Percentiles rank a stretch among this genome's conserved stretches.
Conservation (phyloP, 805 yeast genomes). For the Spathaspora hagerdaliae region DNA sequence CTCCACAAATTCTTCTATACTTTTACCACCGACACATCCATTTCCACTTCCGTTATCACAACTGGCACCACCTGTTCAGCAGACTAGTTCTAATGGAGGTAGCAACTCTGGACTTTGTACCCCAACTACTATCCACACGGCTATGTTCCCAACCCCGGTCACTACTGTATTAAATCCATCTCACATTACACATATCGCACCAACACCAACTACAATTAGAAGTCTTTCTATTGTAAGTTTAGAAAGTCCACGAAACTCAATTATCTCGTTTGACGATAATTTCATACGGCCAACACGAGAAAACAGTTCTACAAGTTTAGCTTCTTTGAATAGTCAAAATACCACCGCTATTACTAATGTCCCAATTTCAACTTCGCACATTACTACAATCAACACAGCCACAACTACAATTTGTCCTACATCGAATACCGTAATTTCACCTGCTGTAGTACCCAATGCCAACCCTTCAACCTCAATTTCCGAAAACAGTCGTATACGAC, state of each 20-base stretch:
- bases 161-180: not conserved
- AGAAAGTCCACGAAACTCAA: conserved; percentile 39
- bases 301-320: conserved; percentile 25
- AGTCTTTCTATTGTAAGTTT: conserved; percentile 35
- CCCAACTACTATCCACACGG: not conserved
- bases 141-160: not conserved
- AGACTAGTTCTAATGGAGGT: not conserved
- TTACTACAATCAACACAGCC: not conserved
- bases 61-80: not conserved
- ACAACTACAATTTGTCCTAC: not conserved
- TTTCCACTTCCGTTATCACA: not conserved
- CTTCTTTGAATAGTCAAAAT: conserved; percentile 8
- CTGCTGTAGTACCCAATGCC: not conserved
- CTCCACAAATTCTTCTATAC: not conserved
- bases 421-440: conserved; percentile 1
- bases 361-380: not conserved
- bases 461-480: not conserved
- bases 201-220: conserved; percentile 20
- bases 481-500: not conserved
- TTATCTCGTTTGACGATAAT: conserved; percentile 35
- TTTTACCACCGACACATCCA: conserved; percentile 2
- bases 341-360: not conserved
- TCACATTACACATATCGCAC: not conserved
- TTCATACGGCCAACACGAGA: conserved; percentile 26
- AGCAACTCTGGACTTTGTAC: not conserved